Base-by-base conservation (phyloP, 805 yeast species). In the Sungouiella thailandica region DNA sequence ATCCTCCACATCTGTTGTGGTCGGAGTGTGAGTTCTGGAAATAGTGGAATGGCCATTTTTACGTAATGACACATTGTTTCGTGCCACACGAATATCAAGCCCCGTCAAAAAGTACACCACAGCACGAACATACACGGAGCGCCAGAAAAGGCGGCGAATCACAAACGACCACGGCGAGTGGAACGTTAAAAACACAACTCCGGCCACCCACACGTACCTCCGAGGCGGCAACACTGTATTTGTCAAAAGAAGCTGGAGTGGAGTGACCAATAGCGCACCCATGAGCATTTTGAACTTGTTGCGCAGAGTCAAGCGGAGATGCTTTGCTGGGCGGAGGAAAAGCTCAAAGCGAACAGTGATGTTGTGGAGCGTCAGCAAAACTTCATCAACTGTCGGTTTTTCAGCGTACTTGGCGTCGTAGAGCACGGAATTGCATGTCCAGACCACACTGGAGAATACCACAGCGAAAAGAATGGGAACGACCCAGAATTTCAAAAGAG, bases 311-410 rank as follows among this genome's bases (percentile, higher is more conserved):
- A 65, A 43, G 13, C 49, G 50, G 23, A 60, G 43, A 28, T 55
- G 59, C 34, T 55, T 52, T 5, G 60, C 55, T 0, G 77, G 76
- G 11, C 62, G 49, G 16, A 68, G 43, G 4, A 70, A 34, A 45
- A 67, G 57, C 34, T 64, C 69, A 36, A 57, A 57, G 23, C 80
- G 57, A 1, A 61, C 48, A 2, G 68, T 52, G 33, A 74, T 58
- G 41, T 75, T 75, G 28, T 66, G 65, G 34, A 72, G 46, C 0
- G 74, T 64, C 40, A 65, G 67, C 23, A 74, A 39, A 2, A 74
- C 72, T 43, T 74, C 80, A 32, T 72, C 78, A 20, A 74, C 52
- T 1, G 79, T 74, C 9, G 79, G 78, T 29, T 57, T 65, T 35
- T 68, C 73, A 32, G 68, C 62, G 31, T 43, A 58, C 36, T 57